These are phyloP conservation scores for Pistacia vera DNA, from an alignment of 345 rosid genomes.

Conservation along the genomic window DNA sequence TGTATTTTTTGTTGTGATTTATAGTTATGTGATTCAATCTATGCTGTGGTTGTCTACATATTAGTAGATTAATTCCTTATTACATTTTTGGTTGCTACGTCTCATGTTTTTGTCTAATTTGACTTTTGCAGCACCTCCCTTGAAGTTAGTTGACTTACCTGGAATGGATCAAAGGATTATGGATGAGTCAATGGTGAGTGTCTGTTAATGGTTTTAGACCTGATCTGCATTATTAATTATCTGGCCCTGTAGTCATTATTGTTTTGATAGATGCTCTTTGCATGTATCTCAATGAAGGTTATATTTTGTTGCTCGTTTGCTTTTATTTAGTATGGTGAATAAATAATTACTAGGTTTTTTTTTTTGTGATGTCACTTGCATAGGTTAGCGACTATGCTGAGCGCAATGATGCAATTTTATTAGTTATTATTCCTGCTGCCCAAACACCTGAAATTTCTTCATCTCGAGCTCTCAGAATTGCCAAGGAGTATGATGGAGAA, in stretches of 20 bases:
- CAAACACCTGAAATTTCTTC: slow-evolving; percentile 93
- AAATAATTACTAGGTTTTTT: slow-evolving; percentile 13
- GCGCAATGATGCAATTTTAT: slow-evolving; percentile 90
- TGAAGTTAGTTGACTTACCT: slow-evolving; percentile 90
- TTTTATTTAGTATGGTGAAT: slow-evolving; percentile 4
- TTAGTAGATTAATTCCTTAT: background rate
- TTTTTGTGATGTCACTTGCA: slow-evolving; percentile 2
- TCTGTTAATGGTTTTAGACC: slow-evolving; percentile 11
- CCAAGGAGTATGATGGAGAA: slow-evolving; percentile 88
- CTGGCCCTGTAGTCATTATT: background rate
- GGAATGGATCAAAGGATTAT: slow-evolving; percentile 91
- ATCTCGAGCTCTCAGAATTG: slow-evolving; percentile 78
- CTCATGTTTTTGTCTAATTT: slow-evolving; percentile 5
- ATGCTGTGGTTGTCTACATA: background rate
- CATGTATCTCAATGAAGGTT: slow-evolving; percentile 3
- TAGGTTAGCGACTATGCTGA: slow-evolving; percentile 79
- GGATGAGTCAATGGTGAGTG: slow-evolving; percentile 86
- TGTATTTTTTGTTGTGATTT: background rate
- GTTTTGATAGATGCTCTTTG: slow-evolving; percentile 6
- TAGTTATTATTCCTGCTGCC: slow-evolving; percentile 84
- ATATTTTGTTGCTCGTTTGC: slow-evolving; percentile 13
- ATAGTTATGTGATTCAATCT: slow-evolving; percentile 10
- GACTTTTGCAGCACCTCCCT: slow-evolving; percentile 72
- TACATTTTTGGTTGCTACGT: background rate
- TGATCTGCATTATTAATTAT: slow-evolving; percentile 1